Conservation (phyloP, 176 grass and related monocot genomes). For the Aechmea fasciata region DNA sequence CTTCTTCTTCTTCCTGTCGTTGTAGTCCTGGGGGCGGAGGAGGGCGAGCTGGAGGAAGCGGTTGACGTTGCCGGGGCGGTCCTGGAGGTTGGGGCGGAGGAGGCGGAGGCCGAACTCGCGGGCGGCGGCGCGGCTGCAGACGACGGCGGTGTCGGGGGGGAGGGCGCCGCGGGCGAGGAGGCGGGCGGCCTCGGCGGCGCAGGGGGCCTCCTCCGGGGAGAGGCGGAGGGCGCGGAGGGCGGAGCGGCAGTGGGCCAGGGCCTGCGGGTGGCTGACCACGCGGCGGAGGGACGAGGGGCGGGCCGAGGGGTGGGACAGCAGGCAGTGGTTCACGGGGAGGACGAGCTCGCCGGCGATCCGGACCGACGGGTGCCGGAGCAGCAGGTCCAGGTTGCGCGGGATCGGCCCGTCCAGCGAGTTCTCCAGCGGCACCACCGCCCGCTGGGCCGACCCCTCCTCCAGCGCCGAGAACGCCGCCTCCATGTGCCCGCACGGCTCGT, state of each 20-base stretch:
- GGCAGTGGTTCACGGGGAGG: slow-evolving; percentile 34
- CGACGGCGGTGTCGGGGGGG: slow-evolving; percentile 26
- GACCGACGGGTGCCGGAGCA: slow-evolving; percentile 27
- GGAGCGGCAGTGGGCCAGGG: slow-evolving; percentile 20
- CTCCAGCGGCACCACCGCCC: slow-evolving; percentile 28
- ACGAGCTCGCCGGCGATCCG: slow-evolving; percentile 21
- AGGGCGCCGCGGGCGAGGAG: slow-evolving; percentile 11
- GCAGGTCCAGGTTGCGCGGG: slow-evolving; percentile 27
- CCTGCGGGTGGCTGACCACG: slow-evolving; percentile 31
- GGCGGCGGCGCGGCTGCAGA: slow-evolving; percentile 22
- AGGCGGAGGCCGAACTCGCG: slow-evolving; percentile 21
- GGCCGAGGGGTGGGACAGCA: slow-evolving; percentile 15
- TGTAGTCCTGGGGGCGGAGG: too few species aligned
- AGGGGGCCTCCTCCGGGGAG: slow-evolving; percentile 14
- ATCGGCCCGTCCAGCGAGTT: slow-evolving; percentile 34
- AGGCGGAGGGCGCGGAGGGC: slow-evolving; percentile 1
- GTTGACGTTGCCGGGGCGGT: slow-evolving; percentile 16
- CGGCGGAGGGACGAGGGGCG: slow-evolving; percentile 12
- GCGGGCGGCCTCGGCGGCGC: slow-evolving; percentile 19
- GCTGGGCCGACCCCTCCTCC: slow-evolving; percentile 21
- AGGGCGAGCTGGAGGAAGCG: slow-evolving; percentile 24
- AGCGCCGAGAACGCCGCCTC: slow-evolving; percentile 23
- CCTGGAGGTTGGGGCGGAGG: slow-evolving; percentile 25
- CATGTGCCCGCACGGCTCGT: slow-evolving; percentile 13
- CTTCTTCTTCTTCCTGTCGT: too few species aligned